Percentiles rank a stretch among this genome's conserved stretches.
These are phyloP conservation scores for Saccharomyces uvarum DNA, from an alignment of 1,139 yeast genomes.

Conservation along the genomic window DNA sequence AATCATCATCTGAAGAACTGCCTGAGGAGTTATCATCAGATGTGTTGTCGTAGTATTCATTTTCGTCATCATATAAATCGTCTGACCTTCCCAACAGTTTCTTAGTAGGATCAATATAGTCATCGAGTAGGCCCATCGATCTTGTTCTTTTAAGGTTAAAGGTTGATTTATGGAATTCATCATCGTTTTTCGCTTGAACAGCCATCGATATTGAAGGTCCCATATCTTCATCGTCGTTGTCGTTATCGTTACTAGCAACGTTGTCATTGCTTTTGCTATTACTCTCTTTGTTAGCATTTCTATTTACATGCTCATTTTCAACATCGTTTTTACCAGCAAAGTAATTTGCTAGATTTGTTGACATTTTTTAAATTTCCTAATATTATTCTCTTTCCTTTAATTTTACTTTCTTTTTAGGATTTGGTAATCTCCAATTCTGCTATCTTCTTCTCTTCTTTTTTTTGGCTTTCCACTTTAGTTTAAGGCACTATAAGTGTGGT, in stretches of 20 bases:
- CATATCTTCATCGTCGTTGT: slow-evolving; percentile 27
- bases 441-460: not conserved
- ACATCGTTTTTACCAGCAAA: not conserved
- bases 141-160: slow-evolving; percentile 77
- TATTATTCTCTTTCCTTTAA: not conserved
- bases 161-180: slow-evolving; percentile 62
- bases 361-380: not conserved
- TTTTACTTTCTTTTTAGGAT: not conserved
- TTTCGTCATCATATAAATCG: slow-evolving; percentile 3
- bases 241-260: not conserved
- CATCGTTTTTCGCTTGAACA: slow-evolving; percentile 65
- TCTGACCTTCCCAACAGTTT: slow-evolving; percentile 26
- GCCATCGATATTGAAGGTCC: slow-evolving; percentile 38
- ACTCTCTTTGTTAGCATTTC: not conserved
- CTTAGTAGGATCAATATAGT: slow-evolving; percentile 45
- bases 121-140: slow-evolving; percentile 75
- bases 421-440: not conserved
- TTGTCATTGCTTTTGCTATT: not conserved
- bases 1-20: slow-evolving; percentile 6
- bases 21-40: slow-evolving; percentile 2
- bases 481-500: not conserved
- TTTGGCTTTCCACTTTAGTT: not conserved
- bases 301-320: not conserved
- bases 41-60: not conserved
- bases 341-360: slow-evolving; percentile 5